Conservation (phyloP, 345 rosid genomes). For the Sisymbrium irio region DNA sequence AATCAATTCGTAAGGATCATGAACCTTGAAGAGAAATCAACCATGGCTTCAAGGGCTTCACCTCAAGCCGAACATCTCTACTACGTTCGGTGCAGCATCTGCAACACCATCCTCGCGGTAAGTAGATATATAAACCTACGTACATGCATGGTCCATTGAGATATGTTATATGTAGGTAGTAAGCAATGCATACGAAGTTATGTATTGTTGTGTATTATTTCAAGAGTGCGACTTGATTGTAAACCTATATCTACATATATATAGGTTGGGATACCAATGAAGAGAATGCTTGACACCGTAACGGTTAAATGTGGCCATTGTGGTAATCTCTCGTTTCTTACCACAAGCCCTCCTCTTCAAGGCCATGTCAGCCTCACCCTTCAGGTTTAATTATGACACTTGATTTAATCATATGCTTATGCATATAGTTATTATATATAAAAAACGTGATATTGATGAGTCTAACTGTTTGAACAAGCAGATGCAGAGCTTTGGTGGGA, state of each 20-base stretch:
- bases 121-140: neutral
- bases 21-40: conserved; percentile 68
- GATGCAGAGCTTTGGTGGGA: conserved; percentile 58
- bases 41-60: conserved; percentile 53
- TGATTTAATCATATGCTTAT: neutral
- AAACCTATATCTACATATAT: neutral
- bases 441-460: neutral
- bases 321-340: conserved; percentile 87
- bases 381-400: conserved; percentile 46
- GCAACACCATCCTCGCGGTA: conserved; percentile 99
- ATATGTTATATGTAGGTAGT: neutral
- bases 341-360: conserved; percentile 81
- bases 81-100: conserved; percentile 96
- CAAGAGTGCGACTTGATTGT: neutral
- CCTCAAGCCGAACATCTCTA: conserved; percentile 79
- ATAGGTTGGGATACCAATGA: conserved; percentile 95
- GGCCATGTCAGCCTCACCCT: conserved; percentile 63
- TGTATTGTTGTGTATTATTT: neutral
- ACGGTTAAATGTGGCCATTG: conserved; percentile 98
- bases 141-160: neutral
- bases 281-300: conserved; percentile 82
- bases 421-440: neutral
- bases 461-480: conserved; percentile 25
- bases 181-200: neutral
- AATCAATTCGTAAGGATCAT: conserved; percentile 26